Evolutionary conservation across 2,329 filamentous ascomycete species (phyloP), one percentile per base, ranked within the genome.

Genomic region (Aspergillus transmontanensis): DNA sequence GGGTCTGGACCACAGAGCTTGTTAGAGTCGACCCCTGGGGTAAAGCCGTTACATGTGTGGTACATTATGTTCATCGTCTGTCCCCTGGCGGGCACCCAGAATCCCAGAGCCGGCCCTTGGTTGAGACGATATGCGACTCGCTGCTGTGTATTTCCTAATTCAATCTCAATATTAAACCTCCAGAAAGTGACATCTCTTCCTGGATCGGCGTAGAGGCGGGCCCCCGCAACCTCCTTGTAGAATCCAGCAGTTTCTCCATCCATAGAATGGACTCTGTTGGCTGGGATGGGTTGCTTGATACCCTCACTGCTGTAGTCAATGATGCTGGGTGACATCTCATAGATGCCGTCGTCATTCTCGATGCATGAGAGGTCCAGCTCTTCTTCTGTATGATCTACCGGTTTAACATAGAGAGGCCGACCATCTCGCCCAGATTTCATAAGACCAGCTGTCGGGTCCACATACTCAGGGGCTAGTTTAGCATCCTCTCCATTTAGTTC

Each of bases 41-140:
- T 94, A 82, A 99, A 99, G 2, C 96, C 95, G 76, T 99, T 99
- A 82, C 95, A 97, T 75, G 91, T 97, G 81, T 98, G 87, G 80
- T 97, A 99, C 93, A 98, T 97, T 75, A 97, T 92, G 80, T 98
- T 97, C 95, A 99, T 99, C 2, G 91, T 87, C 75, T 96, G 86
- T 19, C 88, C 90, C 57, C 85, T 86, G 36, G 90, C 90, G 6
- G 96, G 95, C 0, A 99, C 93, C 94, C 95, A 99, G 76, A 99
- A 99, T 1, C 90, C 92, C 58, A 92, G 89, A 2, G 92, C 88
- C 6, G 94, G 94, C 0, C 95, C 94, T 54, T 90, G 86, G 73
- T 99, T 99, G 81, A 99, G 96, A 59, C 94, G 91, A 78, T 99
- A 99, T 0, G 94, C 94, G 67, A 99, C 91, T 45, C 94, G 90